Percentiles rank a stretch among this genome's conserved stretches.
These are phyloP conservation scores for Boletus rex-veris DNA, from an alignment of 768 basidiomycete species.

Conservation along the genomic window DNA sequence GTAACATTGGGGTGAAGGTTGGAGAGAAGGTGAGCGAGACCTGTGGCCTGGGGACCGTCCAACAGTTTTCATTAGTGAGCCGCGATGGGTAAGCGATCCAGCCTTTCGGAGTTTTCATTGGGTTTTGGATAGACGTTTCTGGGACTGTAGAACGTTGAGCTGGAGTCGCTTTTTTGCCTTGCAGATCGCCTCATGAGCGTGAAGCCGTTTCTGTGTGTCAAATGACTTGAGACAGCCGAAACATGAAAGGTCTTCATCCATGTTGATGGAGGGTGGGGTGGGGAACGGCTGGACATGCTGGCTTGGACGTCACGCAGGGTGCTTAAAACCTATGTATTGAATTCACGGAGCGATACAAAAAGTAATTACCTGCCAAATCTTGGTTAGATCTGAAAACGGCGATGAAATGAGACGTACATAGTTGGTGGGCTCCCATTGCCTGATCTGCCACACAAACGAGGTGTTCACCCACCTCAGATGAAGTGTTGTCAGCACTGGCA, in stretches of 20 bases:
- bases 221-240: background rate
- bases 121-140: background rate
- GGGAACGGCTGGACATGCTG: too few relatives aligned
- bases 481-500: constrained; percentile 51
- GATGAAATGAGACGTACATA: too few relatives aligned
- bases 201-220: background rate
- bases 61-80: background rate
- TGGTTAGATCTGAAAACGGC: too few relatives aligned
- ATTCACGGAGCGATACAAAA: too few relatives aligned
- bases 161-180: background rate
- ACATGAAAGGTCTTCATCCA: background rate
- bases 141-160: background rate
- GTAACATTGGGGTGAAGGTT: background rate
- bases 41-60: background rate
- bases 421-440: constrained; percentile 40
- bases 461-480: constrained; percentile 48
- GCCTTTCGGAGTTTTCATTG: background rate
- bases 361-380: too few relatives aligned
- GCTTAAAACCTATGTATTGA: too few relatives aligned
- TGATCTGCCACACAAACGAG: constrained; percentile 47
- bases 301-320: too few relatives aligned
- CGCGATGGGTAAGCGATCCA: background rate
- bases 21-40: background rate
- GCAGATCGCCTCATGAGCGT: background rate
- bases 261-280: too few relatives aligned